phyloP scores from a whole-genome alignment of 2,329 filamentous ascomycete genomes.

The Dothistroma pini region DNA sequence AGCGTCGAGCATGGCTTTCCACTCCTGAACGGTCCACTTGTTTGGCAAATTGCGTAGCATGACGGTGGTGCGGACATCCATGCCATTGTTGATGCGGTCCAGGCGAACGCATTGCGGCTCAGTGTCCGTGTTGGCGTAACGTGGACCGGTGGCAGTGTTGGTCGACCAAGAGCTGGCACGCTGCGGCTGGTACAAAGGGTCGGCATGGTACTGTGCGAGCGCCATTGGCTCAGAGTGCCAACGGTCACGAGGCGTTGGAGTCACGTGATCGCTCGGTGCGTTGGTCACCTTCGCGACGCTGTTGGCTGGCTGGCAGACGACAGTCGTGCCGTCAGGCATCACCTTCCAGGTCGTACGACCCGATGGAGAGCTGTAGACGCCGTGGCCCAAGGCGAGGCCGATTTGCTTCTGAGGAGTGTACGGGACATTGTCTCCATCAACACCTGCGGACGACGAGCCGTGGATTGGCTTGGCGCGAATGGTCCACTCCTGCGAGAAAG shows the following conservation, averaged over 20 bases:
- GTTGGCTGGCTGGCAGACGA: background rate
- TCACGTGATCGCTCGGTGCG: background rate
- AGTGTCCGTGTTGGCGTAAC: conserved; percentile 12
- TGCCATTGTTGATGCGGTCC: conserved; percentile 40
- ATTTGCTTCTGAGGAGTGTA: background rate
- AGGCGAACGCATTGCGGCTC: conserved; percentile 40
- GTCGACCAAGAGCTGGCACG: conserved; percentile 18
- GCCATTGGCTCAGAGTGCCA: conserved; percentile 10
- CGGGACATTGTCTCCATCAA: background rate
- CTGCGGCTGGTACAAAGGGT: conserved; percentile 4
- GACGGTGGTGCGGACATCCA: conserved; percentile 54
- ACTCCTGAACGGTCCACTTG: conserved; percentile 62
- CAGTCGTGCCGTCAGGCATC: conserved; percentile 18
- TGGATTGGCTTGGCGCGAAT: conserved; percentile 1
- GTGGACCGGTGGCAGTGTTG: conserved; percentile 6
- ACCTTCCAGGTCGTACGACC: conserved; percentile 29
- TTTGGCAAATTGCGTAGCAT: conserved; percentile 97
- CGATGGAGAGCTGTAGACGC: conserved; percentile 22
- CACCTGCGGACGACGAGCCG: background rate
- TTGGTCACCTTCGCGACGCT: conserved; percentile 17
- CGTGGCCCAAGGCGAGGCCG: background rate
- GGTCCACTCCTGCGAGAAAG: conserved; percentile 14
- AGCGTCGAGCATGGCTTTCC: conserved; percentile 76
- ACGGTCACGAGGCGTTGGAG: conserved; percentile 2
- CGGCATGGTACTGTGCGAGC: conserved; percentile 3